Percentiles rank a stretch among this genome's conserved stretches.
phyloP scores from a whole-genome alignment of 768 basidiomycete genomes.

The Suillus lakei region DNA sequence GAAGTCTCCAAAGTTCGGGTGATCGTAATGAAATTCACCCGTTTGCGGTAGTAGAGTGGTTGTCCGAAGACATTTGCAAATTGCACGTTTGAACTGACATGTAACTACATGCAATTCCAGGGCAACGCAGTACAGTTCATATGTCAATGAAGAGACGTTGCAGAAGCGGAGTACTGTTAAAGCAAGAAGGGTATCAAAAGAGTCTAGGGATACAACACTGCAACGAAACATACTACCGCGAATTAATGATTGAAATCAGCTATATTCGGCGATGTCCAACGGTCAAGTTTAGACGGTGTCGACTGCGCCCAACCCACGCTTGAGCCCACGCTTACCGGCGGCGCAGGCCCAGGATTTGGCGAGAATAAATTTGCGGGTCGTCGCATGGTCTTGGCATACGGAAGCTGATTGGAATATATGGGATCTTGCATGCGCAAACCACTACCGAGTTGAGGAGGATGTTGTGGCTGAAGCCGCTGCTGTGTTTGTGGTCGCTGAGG shows the following conservation, averaged over 20 bases:
- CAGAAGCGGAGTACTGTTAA: constrained; percentile 4
- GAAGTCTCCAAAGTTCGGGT: neutral
- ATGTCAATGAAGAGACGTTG: neutral
- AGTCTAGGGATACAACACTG: constrained; percentile 9
- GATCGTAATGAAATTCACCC: neutral
- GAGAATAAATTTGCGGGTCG: constrained; percentile 60
- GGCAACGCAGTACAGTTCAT: neutral
- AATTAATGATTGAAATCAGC: constrained; percentile 2
- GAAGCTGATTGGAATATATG: constrained; percentile 5
- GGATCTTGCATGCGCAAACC: constrained; percentile 55
- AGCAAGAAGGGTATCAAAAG: constrained; percentile 14
- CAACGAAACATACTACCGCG: neutral
- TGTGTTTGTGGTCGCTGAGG: constrained; percentile 36
- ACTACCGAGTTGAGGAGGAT: constrained; percentile 42
- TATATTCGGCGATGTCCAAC: neutral
- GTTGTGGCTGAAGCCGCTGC: constrained; percentile 25
- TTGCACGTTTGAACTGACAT: neutral
- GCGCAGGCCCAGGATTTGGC: constrained; percentile 38
- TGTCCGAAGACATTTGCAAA: neutral
- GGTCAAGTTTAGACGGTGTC: constrained; percentile 5
- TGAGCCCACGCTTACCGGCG: constrained; percentile 37
- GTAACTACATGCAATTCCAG: neutral
- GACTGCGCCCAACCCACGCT: constrained; percentile 15
- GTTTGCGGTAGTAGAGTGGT: neutral
- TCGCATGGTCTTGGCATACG: constrained; percentile 34